phyloP scores from a whole-genome alignment of 2,329 filamentous ascomycete species.

The Neoarthrinium moseri region DNA sequence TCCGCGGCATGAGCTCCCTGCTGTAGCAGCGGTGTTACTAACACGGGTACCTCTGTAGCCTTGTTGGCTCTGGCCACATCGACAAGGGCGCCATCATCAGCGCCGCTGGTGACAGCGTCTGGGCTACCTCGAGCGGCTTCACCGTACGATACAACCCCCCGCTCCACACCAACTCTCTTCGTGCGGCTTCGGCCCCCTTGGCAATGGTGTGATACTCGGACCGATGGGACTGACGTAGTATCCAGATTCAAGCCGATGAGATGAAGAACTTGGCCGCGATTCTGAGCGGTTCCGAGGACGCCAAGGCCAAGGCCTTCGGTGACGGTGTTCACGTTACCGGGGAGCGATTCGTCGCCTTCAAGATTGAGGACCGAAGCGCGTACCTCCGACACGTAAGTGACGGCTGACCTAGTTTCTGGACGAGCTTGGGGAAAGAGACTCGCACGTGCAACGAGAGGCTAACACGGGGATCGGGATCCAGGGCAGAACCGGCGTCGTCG shows the following conservation, averaged over 20 bases:
- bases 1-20: no score
- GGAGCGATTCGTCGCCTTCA: constrained; percentile 75
- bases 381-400: constrained; percentile 79
- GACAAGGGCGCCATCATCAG: constrained; percentile 86
- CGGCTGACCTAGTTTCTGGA: not conserved
- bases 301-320: constrained; percentile 64
- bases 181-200: no score
- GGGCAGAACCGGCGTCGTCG: constrained; percentile 77
- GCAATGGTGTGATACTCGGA: constrained; percentile 1
- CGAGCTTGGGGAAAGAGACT: constrained; percentile 1
- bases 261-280: constrained; percentile 57
- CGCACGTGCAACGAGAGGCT: no score
- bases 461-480: constrained; percentile 21
- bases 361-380: constrained; percentile 73
- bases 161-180: not conserved
- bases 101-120: constrained; percentile 74
- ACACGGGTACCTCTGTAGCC: constrained; percentile 52
- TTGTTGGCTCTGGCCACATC: constrained; percentile 75
- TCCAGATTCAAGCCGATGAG: constrained; percentile 57
- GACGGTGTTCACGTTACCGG: constrained; percentile 75
- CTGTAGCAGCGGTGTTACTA: not conserved
- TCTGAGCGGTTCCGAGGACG: constrained; percentile 41
- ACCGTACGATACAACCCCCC: constrained; percentile 52
- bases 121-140: constrained; percentile 72
- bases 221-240: constrained; percentile 18